Conservation (phyloP, 164 flowering plant genomes). For the Dillenia turbinata region DNA sequence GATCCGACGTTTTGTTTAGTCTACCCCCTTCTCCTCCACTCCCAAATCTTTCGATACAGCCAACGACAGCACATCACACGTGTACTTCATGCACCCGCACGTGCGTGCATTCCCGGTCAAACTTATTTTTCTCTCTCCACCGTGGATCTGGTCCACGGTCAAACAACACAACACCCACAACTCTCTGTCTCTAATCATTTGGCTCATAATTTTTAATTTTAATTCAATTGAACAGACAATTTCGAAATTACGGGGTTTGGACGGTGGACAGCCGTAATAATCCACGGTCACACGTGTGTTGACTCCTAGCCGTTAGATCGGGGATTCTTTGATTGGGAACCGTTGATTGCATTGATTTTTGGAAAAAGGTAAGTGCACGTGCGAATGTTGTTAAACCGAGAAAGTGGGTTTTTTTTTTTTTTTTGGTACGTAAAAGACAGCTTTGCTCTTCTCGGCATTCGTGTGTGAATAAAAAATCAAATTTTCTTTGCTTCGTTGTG, state of each 20-base stretch:
- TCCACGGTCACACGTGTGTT: too few species aligned
- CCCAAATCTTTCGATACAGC: too few species aligned
- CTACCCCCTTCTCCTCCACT: too few species aligned
- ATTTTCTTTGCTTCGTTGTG: background rate
- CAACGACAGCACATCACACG: conserved; percentile 37
- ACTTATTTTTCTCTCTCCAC: conserved; percentile 11
- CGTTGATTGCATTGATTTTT: background rate
- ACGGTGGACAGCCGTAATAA: conserved; percentile 5
- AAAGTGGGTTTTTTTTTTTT: background rate
- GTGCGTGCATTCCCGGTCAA: conserved; percentile 25
- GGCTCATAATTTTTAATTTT: background rate
- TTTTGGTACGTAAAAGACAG: conserved; percentile 9
- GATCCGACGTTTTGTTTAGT: conserved; percentile 20
- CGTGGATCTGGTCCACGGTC: conserved; percentile 31
- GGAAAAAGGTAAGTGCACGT: background rate
- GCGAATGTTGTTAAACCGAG: background rate
- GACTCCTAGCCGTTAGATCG: background rate
- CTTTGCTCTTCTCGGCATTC: conserved; percentile 13
- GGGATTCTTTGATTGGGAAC: too few species aligned
- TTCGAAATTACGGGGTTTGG: conserved; percentile 18
- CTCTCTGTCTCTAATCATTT: conserved; percentile 13
- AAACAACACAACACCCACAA: conserved; percentile 1
- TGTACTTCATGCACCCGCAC: conserved; percentile 23
- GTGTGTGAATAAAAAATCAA: conserved; percentile 5
- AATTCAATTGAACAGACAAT: too few species aligned